Percentiles rank a stretch among this genome's conserved stretches.
Evolutionary conservation across 169 alveolate genomes (phyloP).

Genomic region (Cryptosporidium andersoni): DNA sequence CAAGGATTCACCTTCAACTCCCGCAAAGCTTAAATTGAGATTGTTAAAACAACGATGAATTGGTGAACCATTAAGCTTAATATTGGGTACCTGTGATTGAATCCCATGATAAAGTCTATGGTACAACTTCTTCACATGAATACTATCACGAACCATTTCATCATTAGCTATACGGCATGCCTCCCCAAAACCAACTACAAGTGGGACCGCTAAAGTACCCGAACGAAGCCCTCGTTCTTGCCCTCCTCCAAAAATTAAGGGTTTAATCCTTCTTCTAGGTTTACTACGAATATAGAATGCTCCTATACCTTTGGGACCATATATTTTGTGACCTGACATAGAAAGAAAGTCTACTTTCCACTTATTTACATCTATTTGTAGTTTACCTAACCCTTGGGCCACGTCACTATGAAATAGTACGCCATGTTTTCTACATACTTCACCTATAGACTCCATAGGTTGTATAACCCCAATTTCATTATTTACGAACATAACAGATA

Average conservation of each 20-base stretch:
- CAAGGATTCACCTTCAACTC: constrained; percentile 93
- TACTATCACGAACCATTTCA: constrained; percentile 93
- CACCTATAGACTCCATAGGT: constrained; percentile 91
- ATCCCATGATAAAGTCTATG: constrained; percentile 74
- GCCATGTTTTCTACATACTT: constrained; percentile 89
- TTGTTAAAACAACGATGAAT: constrained; percentile 87
- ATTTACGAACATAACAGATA: constrained; percentile 92
- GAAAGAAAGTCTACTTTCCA: constrained; percentile 91
- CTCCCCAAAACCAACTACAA: constrained; percentile 96
- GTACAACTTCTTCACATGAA: constrained; percentile 85
- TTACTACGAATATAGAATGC: constrained; percentile 93
- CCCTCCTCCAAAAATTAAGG: constrained; percentile 98
- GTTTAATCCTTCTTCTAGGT: constrained; percentile 94
- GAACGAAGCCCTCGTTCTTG: constrained; percentile 98
- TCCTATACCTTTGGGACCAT: constrained; percentile 99
- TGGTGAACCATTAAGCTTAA: constrained; percentile 74
- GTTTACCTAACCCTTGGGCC: constrained; percentile 93
- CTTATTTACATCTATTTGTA: constrained; percentile 91
- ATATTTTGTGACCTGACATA: constrained; percentile 95
- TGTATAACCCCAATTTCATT: constrained; percentile 98
- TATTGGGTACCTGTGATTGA: constrained; percentile 64
- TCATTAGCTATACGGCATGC: constrained; percentile 90
- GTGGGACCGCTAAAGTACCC: constrained; percentile 92
- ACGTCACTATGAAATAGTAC: constrained; percentile 95
- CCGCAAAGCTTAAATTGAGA: constrained; percentile 93